Evolutionary conservation across 176 grass and related monocot species (phyloP), one percentile per base, ranked within the genome.

Genomic region (Lolium multiflorum): DNA sequence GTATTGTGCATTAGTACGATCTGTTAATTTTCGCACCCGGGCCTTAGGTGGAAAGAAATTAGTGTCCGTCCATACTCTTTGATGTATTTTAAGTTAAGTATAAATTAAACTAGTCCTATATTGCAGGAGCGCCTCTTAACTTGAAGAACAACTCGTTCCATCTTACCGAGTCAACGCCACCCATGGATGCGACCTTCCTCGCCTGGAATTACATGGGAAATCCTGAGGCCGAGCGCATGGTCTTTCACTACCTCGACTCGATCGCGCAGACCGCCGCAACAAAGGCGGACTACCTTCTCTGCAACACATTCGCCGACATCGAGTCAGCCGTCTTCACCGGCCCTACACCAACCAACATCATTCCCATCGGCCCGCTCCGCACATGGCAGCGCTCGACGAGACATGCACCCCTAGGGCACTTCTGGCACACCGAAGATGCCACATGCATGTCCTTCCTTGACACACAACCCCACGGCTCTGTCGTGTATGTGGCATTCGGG

Each of bases 401-500:
- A 5, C 7, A 49, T 25, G 69, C 12, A 9, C 50, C 69, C 0
- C 46, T 71, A 0, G 92, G 89, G 2, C 80, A 91, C 20, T 94
- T 94, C 21, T 94, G 88, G 86, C 78, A 38, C 38, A 12, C 64
- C 0, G 81, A 92, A 8, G 74, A 92, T 12, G n/a, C 7, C 1
- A 3, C 39, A 0, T 92, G 92, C 74, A 31, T 86, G 64, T 51
- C 77, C 18, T 94, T 91, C 77, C 90, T 97, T 0, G 86, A 97
- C 0, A 78, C 72, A n/a, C 92, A 97, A 14, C 50, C 78, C 4
- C 13, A 2, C 0, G 76, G 84, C 15, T 92, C 84, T 1, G 93
- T 90, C 1, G 37, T 86, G 25, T 95, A 92, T 9, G 77, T 92
- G 4, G 88, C 93, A 1, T 95, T 95, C 7, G 90, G 93, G 0